Evolutionary conservation across 441 rosid genomes (phyloP), one percentile per base, ranked within the genome.

Genomic region (Erysimum pusillum): DNA sequence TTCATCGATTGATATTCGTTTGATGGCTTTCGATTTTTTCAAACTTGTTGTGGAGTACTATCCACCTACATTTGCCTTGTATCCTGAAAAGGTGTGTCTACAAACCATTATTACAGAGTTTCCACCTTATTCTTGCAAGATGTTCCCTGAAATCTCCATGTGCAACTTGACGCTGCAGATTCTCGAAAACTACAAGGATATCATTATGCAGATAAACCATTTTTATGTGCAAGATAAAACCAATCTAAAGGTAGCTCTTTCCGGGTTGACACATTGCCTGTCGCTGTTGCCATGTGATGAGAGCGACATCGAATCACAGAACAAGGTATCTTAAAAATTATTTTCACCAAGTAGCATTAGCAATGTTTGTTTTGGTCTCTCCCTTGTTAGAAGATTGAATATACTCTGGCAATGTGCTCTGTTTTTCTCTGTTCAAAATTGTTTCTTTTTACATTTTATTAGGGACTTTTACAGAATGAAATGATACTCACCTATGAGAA

Each of bases 1-100:
- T 82, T 84, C 91, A 75, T 79, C 89, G 15, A 65, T 92, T 67
- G 98, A 96, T 15, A 87, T 93, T 80, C 96, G 97, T 64, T 78
- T 93, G 86, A 92, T 88, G 96, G 98, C 98, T 69, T 93, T 96
- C 89, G 88, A 84, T 58, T 87, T 89, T 80, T 78, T 88, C 57
- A 88, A 89, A 70, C 96, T 88, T 62, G 86, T 89, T 73, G 86
- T 96, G 31, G 85, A 89, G 67, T 80, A 82, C 75, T 66, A 90
- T 80, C 91, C 96, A 17, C 82, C 90, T 69, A 75, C 90, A 53
- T 92, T 93, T 74, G 85, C 88, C 61, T 39, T 87, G 49, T 74
- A 91, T 80, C 88, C 93, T 70, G 97, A 92, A 73, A 89, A 94
- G 98, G 97, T 92, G 79, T 62, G 31, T 28, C 53, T 74, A 46